These are phyloP conservation scores for Erysimum cheiranthoides DNA, from an alignment of 345 rosid species.

Conservation along the genomic window DNA sequence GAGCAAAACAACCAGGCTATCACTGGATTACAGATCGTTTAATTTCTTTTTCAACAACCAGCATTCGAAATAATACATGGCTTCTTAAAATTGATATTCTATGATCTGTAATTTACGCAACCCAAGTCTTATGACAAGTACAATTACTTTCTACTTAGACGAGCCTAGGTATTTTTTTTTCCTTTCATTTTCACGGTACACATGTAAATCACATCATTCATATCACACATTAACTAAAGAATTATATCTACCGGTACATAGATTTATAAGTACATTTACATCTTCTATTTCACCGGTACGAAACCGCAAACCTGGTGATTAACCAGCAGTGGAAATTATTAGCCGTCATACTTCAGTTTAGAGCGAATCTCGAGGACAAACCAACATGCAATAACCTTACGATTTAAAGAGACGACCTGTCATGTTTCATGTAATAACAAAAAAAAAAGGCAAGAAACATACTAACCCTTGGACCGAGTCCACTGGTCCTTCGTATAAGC, in stretches of 20 bases:
- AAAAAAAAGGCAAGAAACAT: slow-evolving; percentile 25
- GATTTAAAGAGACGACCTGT: slow-evolving; percentile 31
- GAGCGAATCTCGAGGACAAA: slow-evolving; percentile 20
- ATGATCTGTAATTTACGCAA: background rate
- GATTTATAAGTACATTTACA: slow-evolving; percentile 26
- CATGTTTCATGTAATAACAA: slow-evolving; percentile 20
- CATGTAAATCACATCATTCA: slow-evolving; percentile 40
- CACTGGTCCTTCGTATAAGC: slow-evolving; percentile 31
- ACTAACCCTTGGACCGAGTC: slow-evolving; percentile 41
- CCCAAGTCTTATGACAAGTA: slow-evolving; percentile 11
- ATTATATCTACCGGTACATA: slow-evolving; percentile 34
- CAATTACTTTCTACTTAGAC: background rate
- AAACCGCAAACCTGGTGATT: slow-evolving; percentile 34
- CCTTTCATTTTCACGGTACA: background rate
- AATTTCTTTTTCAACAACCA: background rate
- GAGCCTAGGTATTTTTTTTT: background rate
- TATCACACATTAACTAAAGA: background rate
- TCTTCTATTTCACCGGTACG: slow-evolving; percentile 27
- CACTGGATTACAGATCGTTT: background rate
- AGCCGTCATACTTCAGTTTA: slow-evolving; percentile 33
- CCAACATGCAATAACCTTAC: slow-evolving; percentile 32
- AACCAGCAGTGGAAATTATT: slow-evolving; percentile 37
- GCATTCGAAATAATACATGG: background rate
- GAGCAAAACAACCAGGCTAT: background rate
- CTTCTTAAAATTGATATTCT: background rate